Evolutionary conservation across 2,329 filamentous ascomycete species (phyloP).

Genomic region (Albifimbria verrucaria): DNA sequence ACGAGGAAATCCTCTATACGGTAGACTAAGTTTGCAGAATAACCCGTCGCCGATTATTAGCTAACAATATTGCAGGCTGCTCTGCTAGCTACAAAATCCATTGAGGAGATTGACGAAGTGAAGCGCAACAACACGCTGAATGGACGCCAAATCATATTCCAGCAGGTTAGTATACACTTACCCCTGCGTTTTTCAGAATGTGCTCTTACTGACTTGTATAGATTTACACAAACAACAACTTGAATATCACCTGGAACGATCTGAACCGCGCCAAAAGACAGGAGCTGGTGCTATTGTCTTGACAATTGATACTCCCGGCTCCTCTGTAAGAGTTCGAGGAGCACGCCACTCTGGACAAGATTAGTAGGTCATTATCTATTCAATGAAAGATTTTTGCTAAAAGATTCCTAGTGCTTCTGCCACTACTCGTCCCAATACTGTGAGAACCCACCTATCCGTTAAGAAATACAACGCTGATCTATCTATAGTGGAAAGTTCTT

Average conservation of each 20-base stretch:
- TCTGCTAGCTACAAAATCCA: conserved; percentile 20
- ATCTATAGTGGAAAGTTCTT: neutral
- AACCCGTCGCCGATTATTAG: neutral
- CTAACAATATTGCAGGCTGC: conserved; percentile 7
- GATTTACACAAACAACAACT: conserved; percentile 23
- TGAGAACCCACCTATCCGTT: neutral
- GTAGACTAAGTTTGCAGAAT: conserved; percentile 4
- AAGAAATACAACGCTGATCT: neutral
- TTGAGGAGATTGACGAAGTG: conserved; percentile 21
- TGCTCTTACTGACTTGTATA: neutral
- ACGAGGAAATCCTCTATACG: conserved; percentile 39
- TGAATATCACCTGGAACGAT: conserved; percentile 19
- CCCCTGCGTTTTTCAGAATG: no score
- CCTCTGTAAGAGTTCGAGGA: neutral
- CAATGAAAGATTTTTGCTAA: neutral
- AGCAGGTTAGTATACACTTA: conserved; percentile 22
- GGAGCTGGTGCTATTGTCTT: conserved; percentile 29
- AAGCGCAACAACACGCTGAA: conserved; percentile 9
- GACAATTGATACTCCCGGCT: conserved; percentile 21
- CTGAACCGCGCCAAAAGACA: conserved; percentile 19
- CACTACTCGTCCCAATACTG: conserved; percentile 1
- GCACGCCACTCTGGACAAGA: conserved; percentile 1
- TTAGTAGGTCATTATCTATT: neutral
- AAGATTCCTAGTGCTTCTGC: neutral
- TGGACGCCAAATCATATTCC: conserved; percentile 22